Evolutionary conservation across 148 eudicot species (phyloP).

Genomic region (Hydrangea macrophylla): DNA sequence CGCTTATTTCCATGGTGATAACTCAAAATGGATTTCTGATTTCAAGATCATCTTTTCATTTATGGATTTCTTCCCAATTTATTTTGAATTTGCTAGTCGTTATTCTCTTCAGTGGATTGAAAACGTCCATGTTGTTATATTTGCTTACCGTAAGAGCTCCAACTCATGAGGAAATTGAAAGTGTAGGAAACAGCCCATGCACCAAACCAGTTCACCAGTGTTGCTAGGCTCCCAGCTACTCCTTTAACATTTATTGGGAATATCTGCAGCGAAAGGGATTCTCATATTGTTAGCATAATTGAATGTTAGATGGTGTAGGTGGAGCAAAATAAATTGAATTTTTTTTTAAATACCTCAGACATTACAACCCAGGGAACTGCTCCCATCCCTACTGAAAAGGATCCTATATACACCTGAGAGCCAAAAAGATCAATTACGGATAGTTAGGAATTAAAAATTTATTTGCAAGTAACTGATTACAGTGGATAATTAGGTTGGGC

Average conservation of each 20-base stretch:
- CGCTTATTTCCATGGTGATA: not conserved
- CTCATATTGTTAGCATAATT: slow-evolving; percentile 3
- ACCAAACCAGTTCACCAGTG: slow-evolving; percentile 86
- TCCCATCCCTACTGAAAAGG: slow-evolving; percentile 89
- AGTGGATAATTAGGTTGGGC: not conserved
- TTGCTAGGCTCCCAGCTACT: slow-evolving; percentile 86
- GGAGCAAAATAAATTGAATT: not conserved
- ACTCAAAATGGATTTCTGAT: not conserved
- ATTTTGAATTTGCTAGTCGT: not conserved
- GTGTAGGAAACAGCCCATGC: slow-evolving; percentile 90
- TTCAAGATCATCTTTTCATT: not conserved
- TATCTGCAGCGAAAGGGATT: slow-evolving; percentile 38
- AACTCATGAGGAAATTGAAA: slow-evolving; percentile 72
- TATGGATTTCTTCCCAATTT: not conserved
- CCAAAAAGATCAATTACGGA: not conserved
- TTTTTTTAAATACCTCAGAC: slow-evolving; percentile 66
- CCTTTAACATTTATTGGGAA: slow-evolving; percentile 91
- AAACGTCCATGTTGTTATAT: not conserved
- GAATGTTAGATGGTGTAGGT: not conserved
- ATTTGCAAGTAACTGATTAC: not conserved
- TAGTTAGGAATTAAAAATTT: not conserved
- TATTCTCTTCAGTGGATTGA: not conserved
- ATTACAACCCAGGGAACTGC: slow-evolving; percentile 92
- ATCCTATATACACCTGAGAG: slow-evolving; percentile 64
- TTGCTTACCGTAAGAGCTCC: slow-evolving; percentile 83